These are phyloP conservation scores for Dothistroma pini DNA, from an alignment of 2,329 filamentous ascomycete species.

Conservation along the genomic window DNA sequence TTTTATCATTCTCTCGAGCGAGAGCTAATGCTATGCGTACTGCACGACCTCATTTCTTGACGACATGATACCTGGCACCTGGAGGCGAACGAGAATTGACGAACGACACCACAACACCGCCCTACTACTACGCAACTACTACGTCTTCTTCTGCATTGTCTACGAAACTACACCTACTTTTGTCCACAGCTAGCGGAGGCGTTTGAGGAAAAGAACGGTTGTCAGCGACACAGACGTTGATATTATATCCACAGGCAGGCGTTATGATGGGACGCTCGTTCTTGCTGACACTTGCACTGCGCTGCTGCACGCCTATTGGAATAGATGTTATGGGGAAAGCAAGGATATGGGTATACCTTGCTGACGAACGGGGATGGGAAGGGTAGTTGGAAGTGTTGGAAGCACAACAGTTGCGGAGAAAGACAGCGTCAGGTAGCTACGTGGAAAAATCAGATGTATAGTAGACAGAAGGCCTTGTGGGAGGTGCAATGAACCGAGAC, in stretches of 20 bases:
- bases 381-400: background rate
- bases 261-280: constrained; percentile 4
- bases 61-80: background rate
- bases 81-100: background rate
- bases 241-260: background rate
- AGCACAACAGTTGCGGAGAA: background rate
- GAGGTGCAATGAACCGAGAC: background rate
- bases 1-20: constrained; percentile 52
- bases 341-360: background rate
- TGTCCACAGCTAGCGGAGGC: constrained; percentile 10
- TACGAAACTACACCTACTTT: constrained; percentile 8
- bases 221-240: background rate
- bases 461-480: background rate
- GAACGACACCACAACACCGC: background rate
- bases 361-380: background rate
- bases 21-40: constrained; percentile 11
- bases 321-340: constrained; percentile 6
- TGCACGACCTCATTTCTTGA: background rate
- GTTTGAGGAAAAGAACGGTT: background rate
- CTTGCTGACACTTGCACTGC: constrained; percentile 3
- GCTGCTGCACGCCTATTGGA: constrained; percentile 4
- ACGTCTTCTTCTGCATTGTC: constrained; percentile 2
- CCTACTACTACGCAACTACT: background rate
- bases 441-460: background rate
- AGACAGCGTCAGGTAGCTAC: background rate